These are phyloP conservation scores for Trichosporon asahii DNA, from an alignment of 1,284 basidiomycete genomes.

Conservation along the genomic window DNA sequence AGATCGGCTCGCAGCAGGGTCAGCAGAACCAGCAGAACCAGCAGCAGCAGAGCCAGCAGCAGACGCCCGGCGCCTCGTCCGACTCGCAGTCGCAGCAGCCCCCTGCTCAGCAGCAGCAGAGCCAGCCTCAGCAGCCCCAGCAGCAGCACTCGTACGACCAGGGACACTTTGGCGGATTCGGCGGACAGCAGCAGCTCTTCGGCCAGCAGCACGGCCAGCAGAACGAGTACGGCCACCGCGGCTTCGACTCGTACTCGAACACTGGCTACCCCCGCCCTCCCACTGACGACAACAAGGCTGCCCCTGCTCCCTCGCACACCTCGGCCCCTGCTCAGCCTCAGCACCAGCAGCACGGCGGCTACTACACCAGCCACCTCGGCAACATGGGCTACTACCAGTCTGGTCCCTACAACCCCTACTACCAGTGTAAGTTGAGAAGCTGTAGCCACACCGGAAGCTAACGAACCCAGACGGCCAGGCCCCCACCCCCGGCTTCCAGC, in stretches of 20 bases:
- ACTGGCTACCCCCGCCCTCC: conserved; percentile 48
- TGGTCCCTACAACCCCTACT: conserved; percentile 53
- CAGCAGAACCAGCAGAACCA: conserved; percentile 28
- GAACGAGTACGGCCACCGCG: conserved; percentile 30
- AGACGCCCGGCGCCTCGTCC: conserved; percentile 19
- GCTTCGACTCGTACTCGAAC: conserved; percentile 49
- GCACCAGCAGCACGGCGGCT: conserved; percentile 43
- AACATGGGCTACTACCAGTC: conserved; percentile 51
- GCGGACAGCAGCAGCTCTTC: conserved; percentile 20
- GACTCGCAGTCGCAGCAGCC: conserved; percentile 25
- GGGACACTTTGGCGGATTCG: conserved; percentile 21
- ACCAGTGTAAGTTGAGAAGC: conserved; percentile 43
- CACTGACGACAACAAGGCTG: conserved; percentile 45
- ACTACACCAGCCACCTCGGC: conserved; percentile 46
- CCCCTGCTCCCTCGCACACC: conserved; percentile 39
- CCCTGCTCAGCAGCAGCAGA: conserved; percentile 28
- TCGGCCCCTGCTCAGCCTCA: conserved; percentile 42
- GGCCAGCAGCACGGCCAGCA: conserved; percentile 26
- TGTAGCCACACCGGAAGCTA: conserved; percentile 13
- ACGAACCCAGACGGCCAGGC: conserved; percentile 47
- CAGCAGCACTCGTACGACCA: conserved; percentile 35
- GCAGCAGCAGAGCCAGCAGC: conserved; percentile 31
- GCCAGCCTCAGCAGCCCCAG: conserved; percentile 30
- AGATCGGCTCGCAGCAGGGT: conserved; percentile 29
- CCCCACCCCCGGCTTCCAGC: conserved; percentile 49